phyloP scores from a whole-genome alignment of 495 filamentous ascomycete species.

The Hypoxylon crocopeplum region DNA sequence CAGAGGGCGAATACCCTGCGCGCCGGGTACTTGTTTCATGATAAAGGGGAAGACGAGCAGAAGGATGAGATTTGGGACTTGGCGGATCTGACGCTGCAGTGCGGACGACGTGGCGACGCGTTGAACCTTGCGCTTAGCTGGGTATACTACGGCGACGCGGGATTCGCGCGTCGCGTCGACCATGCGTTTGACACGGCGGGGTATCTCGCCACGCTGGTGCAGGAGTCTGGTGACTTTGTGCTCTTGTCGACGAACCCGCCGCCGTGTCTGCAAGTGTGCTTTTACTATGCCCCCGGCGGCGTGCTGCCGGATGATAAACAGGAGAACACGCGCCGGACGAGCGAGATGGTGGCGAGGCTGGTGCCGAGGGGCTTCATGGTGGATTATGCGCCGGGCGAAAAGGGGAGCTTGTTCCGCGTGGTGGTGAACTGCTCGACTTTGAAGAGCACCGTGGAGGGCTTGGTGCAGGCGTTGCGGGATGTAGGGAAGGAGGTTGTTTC shows the following conservation, averaged over 20 bases:
- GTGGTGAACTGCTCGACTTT: constrained; percentile 83
- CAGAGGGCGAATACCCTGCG: constrained; percentile 83
- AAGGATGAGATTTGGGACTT: constrained; percentile 73
- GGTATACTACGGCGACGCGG: constrained; percentile 78
- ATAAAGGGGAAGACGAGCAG: constrained; percentile 51
- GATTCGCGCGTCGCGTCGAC: constrained; percentile 69
- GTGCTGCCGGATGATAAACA: constrained; percentile 57
- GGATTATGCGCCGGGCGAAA: constrained; percentile 83
- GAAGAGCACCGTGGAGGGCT: constrained; percentile 74
- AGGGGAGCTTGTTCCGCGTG: constrained; percentile 85
- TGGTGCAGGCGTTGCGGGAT: constrained; percentile 76
- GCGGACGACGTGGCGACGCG: constrained; percentile 82
- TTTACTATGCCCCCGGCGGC: constrained; percentile 76
- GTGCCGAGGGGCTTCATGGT: constrained; percentile 86
- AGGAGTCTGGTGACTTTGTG: constrained; percentile 62
- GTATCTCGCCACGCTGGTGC: constrained; percentile 67
- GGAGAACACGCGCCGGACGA: constrained; percentile 74
- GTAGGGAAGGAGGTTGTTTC: constrained; percentile 58
- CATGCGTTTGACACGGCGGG: constrained; percentile 70
- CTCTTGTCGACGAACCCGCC: constrained; percentile 78
- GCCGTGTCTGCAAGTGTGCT: constrained; percentile 93
- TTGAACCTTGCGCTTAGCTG: constrained; percentile 88
- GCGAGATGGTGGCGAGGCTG: constrained; percentile 67
- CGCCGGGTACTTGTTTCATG: constrained; percentile 87
- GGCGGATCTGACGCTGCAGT: constrained; percentile 92